phyloP scores from a whole-genome alignment of 148 eudicot genomes.

The Nepenthes mirabilis region DNA sequence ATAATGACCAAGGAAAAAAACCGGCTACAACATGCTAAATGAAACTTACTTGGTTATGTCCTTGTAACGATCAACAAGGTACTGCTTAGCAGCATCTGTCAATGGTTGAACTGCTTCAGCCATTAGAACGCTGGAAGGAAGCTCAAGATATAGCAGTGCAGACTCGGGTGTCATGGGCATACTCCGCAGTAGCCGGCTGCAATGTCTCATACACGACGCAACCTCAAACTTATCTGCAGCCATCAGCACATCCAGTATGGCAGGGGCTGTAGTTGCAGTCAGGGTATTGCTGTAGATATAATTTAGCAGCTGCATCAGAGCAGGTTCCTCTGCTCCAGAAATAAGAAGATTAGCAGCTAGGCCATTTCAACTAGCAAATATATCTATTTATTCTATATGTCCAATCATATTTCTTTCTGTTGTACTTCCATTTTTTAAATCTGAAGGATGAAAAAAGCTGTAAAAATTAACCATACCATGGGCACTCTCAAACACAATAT shows the following conservation, averaged over 20 bases:
- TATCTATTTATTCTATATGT: not conserved
- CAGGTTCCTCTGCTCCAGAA: conserved; percentile 52
- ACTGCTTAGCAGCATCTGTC: conserved; percentile 57
- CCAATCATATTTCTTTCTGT: too few species aligned
- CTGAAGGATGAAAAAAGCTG: too few species aligned
- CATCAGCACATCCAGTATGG: conserved; percentile 57
- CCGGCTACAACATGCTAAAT: not conserved
- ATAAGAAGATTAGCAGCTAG: not conserved
- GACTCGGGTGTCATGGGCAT: conserved; percentile 63
- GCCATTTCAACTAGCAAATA: not conserved
- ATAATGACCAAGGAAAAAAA: not conserved
- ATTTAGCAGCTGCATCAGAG: conserved; percentile 65
- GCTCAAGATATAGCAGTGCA: conserved; percentile 57
- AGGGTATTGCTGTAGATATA: conserved; percentile 60
- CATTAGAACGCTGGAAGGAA: conserved; percentile 64
- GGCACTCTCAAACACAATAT: too few species aligned
- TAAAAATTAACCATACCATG: too few species aligned
- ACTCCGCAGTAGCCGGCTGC: conserved; percentile 42
- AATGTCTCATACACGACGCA: conserved; percentile 59
- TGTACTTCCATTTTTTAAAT: too few species aligned
- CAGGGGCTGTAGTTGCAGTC: conserved; percentile 35
- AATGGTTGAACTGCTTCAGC: conserved; percentile 69
- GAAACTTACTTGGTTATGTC: conserved; percentile 54
- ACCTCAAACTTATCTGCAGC: conserved; percentile 77
- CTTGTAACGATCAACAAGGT: conserved; percentile 49